Percentiles rank a stretch among this genome's conserved stretches.
Conservation (phyloP, 1,284 basidiomycete species). For the Agaricales sp. region DNA sequence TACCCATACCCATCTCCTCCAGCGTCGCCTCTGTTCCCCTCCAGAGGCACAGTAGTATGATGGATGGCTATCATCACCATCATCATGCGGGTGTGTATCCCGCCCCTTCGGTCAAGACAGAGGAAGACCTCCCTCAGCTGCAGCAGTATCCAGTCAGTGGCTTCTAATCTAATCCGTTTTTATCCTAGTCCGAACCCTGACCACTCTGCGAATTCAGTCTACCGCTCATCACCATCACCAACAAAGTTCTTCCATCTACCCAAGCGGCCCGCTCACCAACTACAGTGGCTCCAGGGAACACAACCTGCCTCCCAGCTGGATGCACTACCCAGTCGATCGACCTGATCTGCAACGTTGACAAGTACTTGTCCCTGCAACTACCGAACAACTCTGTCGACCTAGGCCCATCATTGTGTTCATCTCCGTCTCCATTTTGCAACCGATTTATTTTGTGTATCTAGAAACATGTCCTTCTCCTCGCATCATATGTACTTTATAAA, state of each 20-base stretch:
- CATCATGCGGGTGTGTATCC: not conserved
- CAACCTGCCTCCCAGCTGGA: not conserved
- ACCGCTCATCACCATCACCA: not conserved
- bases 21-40: not conserved
- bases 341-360: not conserved
- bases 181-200: not conserved
- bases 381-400: not conserved
- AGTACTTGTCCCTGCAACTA: no score
- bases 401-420: not conserved
- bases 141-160: not conserved
- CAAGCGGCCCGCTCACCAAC: not conserved
- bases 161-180: not conserved
- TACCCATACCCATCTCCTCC: not conserved
- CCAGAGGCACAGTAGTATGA: not conserved
- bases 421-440: not conserved
- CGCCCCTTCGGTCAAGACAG: not conserved
- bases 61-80: not conserved
- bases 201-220: no score
- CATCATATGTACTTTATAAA: not conserved
- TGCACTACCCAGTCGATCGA: not conserved
- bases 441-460: not conserved
- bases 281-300: not conserved
- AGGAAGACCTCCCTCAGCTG: not conserved
- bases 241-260: not conserved
- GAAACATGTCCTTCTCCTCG: not conserved